Evolutionary conservation across 306 rosid genomes (phyloP), one percentile per base, ranked within the genome.

Genomic region (Begonia peltatifolia): DNA sequence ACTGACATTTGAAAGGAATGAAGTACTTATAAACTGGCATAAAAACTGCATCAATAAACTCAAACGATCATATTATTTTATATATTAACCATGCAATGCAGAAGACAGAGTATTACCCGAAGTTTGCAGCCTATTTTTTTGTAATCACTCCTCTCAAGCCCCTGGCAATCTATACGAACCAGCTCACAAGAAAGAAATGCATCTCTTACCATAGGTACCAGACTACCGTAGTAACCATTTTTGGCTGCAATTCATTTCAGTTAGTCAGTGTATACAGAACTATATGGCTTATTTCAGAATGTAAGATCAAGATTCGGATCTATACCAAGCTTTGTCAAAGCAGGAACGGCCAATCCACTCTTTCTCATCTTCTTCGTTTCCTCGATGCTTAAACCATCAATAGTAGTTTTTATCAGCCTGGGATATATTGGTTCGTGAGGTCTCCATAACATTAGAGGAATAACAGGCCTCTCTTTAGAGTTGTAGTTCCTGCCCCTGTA

Each of bases 41-140:
- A 30, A 30, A 30, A 30, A 5, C 9, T 30, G 3, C 7, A 30
- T 30, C 38, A 30, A 30, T 30, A 30, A 30, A 30, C 9, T 30
- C 38, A 30, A 30, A 30, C 8, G 9, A 30, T 30, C 38, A 30
- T 30, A 30, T 30, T 30, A 30, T 5, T 30, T 30, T 0, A 30
- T 30, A 5, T 30, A 30, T 30, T 30, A 30, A 9, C 38, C 38
- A 30, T 5, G 6, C 38, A 12, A 47, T 6, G 13, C 1, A 42
- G 25, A n/a, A 17, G 53, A 36, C 13, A 0, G 48, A 52, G 15
- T 15, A 15, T 56, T 78, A 90, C 95, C 82, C 86, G 66, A 48
- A 90, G 93, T 63, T 90, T 90, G 86, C 87, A 80, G 75, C 99
- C 95, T 46, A 90, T 74, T 80, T 90, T 85, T 78, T 75, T 85